Conservation (phyloP, 495 filamentous ascomycete species). For the Penicillium canariense region DNA sequence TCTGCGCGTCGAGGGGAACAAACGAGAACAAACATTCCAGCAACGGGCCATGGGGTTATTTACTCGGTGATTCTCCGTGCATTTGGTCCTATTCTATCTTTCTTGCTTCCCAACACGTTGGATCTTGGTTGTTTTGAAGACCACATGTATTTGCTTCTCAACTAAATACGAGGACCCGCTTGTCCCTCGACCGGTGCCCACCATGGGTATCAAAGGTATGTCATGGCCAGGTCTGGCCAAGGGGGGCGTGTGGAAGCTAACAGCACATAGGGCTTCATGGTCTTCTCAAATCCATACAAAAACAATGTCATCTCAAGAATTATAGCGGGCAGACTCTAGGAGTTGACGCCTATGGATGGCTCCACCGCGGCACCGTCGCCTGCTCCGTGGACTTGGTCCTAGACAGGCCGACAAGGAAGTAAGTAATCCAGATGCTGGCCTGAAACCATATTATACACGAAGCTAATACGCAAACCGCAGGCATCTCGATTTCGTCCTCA, state of each 20-base stretch:
- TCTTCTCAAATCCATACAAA: slow-evolving; percentile 93
- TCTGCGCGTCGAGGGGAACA: slow-evolving; percentile 30
- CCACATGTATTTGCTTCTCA: slow-evolving; percentile 19
- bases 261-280: slow-evolving; percentile 70
- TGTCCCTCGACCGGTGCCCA: slow-evolving; percentile 33
- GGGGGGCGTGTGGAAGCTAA: not conserved
- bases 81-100: slow-evolving; percentile 1
- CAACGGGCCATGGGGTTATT: slow-evolving; percentile 24
- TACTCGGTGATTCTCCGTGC: slow-evolving; percentile 16
- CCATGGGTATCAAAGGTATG: slow-evolving; percentile 72
- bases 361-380: slow-evolving; percentile 87
- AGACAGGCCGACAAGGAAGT: slow-evolving; percentile 85
- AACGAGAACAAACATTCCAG: slow-evolving; percentile 31
- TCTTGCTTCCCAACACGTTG: slow-evolving; percentile 7
- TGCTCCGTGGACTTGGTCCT: slow-evolving; percentile 91
- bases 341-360: slow-evolving; percentile 96
- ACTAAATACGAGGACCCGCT: slow-evolving; percentile 33
- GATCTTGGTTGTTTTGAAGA: slow-evolving; percentile 1
- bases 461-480: slow-evolving; percentile 38
- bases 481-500: slow-evolving; percentile 89
- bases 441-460: not conserved
- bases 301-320: slow-evolving; percentile 79
- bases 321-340: slow-evolving; percentile 86
- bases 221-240: not conserved
- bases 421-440: slow-evolving; percentile 23